These are phyloP conservation scores for Calonectria pauciramosa DNA, from an alignment of 2,329 filamentous ascomycete species.

Conservation along the genomic window DNA sequence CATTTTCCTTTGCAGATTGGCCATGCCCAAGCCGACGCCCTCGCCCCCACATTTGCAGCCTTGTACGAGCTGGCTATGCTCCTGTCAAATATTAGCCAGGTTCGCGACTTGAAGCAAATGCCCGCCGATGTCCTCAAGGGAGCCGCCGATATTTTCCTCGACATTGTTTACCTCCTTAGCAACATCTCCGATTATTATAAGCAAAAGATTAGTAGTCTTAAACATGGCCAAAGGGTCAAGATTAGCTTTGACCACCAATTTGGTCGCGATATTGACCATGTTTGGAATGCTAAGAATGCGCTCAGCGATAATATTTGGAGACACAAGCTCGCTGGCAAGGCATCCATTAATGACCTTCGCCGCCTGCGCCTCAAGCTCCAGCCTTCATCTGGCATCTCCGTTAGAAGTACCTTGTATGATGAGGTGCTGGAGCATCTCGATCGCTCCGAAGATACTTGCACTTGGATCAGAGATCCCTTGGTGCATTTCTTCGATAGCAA, in stretches of 20 bases:
- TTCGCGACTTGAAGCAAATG: slow-evolving; percentile 52
- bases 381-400: slow-evolving; percentile 43
- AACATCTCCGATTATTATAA: slow-evolving; percentile 53
- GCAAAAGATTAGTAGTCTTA: slow-evolving; percentile 50
- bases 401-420: slow-evolving; percentile 48
- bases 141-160: slow-evolving; percentile 52
- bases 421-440: slow-evolving; percentile 54
- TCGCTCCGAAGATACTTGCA: slow-evolving; percentile 55
- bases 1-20: slow-evolving; percentile 49
- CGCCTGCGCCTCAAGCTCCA: slow-evolving; percentile 51
- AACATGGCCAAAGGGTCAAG: slow-evolving; percentile 35
- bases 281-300: slow-evolving; percentile 51
- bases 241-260: slow-evolving; percentile 56
- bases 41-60: slow-evolving; percentile 55
- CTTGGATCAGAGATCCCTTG: slow-evolving; percentile 54
- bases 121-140: slow-evolving; percentile 48
- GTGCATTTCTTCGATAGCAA: slow-evolving; percentile 51
- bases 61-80: slow-evolving; percentile 56
- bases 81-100: slow-evolving; percentile 52
- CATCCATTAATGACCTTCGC: slow-evolving; percentile 41
- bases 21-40: slow-evolving; percentile 52
- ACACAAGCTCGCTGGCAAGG: slow-evolving; percentile 47
- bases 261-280: slow-evolving; percentile 49
- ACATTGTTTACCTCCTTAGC: slow-evolving; percentile 52
- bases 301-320: slow-evolving; percentile 54